Conservation (phyloP, 2,329 filamentous ascomycete genomes). For the Trichoderma citrinoviride region DNA sequence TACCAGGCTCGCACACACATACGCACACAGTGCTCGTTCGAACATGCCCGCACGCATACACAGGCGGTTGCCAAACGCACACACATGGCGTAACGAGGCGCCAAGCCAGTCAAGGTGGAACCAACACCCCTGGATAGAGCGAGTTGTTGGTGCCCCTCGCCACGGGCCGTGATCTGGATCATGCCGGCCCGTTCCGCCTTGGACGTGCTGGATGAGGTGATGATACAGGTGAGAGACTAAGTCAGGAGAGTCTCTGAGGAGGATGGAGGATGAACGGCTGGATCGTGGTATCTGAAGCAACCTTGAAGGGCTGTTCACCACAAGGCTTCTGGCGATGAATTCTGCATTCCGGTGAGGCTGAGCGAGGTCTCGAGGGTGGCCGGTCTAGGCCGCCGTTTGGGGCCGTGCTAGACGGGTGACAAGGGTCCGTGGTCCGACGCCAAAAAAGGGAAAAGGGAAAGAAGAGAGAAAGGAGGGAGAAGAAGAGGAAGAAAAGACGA, state of each 20-base stretch:
- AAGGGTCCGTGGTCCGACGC: background rate
- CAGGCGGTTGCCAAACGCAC: background rate
- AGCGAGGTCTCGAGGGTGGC: conserved; percentile 9
- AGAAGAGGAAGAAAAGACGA: background rate
- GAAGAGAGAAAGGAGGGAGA: background rate
- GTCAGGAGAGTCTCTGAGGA: background rate
- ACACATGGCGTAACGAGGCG: conserved; percentile 8
- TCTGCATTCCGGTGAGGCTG: background rate
- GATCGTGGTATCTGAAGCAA: background rate
- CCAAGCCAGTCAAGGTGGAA: conserved; percentile 22
- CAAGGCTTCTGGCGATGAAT: background rate
- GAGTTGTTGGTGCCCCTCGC: conserved; percentile 21
- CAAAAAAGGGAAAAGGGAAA: background rate
- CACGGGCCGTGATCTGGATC: conserved; percentile 23
- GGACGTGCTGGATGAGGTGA: conserved; percentile 3
- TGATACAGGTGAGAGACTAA: background rate
- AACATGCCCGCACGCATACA: background rate
- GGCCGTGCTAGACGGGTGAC: conserved; percentile 3
- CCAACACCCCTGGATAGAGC: conserved; percentile 14
- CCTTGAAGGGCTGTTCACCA: too few relatives aligned
- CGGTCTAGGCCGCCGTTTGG: background rate
- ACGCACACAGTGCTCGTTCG: background rate
- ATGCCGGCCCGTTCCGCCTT: conserved; percentile 22
- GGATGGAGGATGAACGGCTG: background rate
- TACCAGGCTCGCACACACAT: background rate